These are phyloP conservation scores for Limnomonas spitsbergensis DNA, from an alignment of 139 green algal species.

Conservation along the genomic window DNA sequence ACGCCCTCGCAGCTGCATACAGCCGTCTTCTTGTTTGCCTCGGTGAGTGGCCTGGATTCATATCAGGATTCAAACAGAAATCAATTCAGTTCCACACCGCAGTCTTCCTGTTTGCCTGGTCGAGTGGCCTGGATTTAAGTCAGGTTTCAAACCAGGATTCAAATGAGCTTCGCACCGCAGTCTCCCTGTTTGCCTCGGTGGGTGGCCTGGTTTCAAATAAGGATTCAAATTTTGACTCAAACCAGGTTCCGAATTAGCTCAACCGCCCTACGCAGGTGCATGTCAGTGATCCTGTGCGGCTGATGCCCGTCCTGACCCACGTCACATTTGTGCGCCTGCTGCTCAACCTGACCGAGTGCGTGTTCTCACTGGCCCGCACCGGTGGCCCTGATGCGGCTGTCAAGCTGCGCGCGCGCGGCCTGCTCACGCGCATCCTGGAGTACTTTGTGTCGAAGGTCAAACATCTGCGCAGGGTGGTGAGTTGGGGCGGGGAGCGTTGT, in stretches of 20 bases:
- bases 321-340: constrained; percentile 70
- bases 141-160: too few relatives aligned
- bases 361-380: constrained; percentile 51
- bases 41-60: neutral
- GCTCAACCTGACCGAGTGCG: constrained; percentile 80
- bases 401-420: constrained; percentile 36
- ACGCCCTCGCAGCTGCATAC: constrained; percentile 55
- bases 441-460: constrained; percentile 69
- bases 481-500: too few relatives aligned
- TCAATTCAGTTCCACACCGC: neutral
- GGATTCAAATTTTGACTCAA: too few relatives aligned
- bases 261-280: too few relatives aligned
- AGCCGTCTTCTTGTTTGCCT: constrained; percentile 55
- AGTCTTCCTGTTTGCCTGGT: too few relatives aligned
- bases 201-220: neutral
- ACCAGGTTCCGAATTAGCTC: too few relatives aligned
- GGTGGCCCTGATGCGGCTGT: constrained; percentile 17
- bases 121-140: too few relatives aligned
- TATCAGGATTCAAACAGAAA: neutral
- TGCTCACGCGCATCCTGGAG: constrained; percentile 78
- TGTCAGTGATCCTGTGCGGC: neutral
- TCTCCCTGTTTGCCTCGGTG: constrained; percentile 50
- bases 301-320: constrained; percentile 51
- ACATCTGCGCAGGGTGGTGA: neutral
- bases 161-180: constrained; percentile 64